Evolutionary conservation across 2,329 filamentous ascomycete genomes (phyloP), one percentile per base, ranked within the genome.

Genomic region (Fusarium praegraminearum): DNA sequence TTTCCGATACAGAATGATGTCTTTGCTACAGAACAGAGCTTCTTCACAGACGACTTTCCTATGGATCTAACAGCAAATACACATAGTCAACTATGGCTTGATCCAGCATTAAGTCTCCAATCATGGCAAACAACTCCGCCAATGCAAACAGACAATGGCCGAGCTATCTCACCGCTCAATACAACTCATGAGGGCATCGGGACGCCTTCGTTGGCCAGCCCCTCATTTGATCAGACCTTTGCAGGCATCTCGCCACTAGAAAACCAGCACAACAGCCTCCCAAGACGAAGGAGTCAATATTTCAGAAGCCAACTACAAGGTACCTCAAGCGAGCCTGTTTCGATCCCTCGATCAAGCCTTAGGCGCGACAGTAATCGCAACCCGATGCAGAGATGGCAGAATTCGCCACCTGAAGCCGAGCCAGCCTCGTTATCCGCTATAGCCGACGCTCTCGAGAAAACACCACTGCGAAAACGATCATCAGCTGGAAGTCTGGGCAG

Each of bases 381-480:
- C 32, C 71, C 71, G 0, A 73, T 73, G 71, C 61, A 74, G 10
- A 45, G 71, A 45, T 73, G 71, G 71, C 71, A 65, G n/a, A 69
- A 73, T 10, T 73, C 71, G 12, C 71, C 71, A 1, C 71, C 71
- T 0, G 71, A 73, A 43, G 67, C 47, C 6, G 71, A 73, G 43
- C 58, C 71, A 35, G 71, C 71, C 11, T 73, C 71, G 0, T 36
- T 73, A 16, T 62, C 64, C 16, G 71, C 69, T 7, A 73, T 73
- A 12, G 67, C 36, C 7, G 59, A 72, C 7, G 71, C 71, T 0
- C 46, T 73, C 4, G 40, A 52, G 36, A 66, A 55, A 16, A 32
- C 59, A 1, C 67, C 62, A 0, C 20, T 63, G 4, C 53, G 69
- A 2, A 62, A 28, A 18, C 62, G 50, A 2, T 73, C 71, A 1